A percentile compares a stretch with the other conserved stretches of the same genome.
phyloP scores from a whole-genome alignment of 345 rosid genomes.

The Mangifera indica region DNA sequence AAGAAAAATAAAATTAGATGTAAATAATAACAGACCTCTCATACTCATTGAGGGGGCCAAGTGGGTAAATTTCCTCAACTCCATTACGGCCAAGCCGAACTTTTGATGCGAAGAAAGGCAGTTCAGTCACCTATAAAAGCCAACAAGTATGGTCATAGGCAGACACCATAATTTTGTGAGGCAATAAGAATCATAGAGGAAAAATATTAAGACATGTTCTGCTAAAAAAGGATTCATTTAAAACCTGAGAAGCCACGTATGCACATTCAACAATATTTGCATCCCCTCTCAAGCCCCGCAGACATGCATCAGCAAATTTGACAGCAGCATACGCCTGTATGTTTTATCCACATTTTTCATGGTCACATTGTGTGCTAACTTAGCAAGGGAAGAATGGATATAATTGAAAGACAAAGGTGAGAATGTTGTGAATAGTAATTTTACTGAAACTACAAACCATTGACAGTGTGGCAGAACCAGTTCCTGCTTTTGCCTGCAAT shows the following conservation, averaged over 20 bases:
- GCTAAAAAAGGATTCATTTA: not conserved
- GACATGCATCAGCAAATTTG: conserved; percentile 93
- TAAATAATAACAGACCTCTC: conserved; percentile 55
- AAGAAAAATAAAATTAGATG: not conserved
- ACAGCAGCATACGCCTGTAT: conserved; percentile 97
- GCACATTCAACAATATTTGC: conserved; percentile 69
- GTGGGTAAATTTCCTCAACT: conserved; percentile 67
- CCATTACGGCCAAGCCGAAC: conserved; percentile 80
- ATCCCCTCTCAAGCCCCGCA: conserved; percentile 83
- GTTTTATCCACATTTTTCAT: not conserved
- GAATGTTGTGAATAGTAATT: not conserved
- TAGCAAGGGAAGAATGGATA: not conserved
- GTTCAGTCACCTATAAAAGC: conserved; percentile 76
- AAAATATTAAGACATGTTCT: not conserved
- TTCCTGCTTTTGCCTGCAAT: conserved; percentile 93
- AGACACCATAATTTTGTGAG: not conserved
- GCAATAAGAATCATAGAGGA: not conserved
- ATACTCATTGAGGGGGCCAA: conserved; percentile 77
- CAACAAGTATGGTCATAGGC: not conserved
- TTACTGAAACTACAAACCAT: conserved; percentile 52
- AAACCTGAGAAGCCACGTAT: conserved; percentile 77
- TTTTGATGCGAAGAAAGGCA: conserved; percentile 90
- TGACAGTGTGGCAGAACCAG: conserved; percentile 95
- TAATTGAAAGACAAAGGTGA: not conserved
- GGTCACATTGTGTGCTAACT: not conserved